Conservation (phyloP, 2,329 filamentous ascomycete genomes). For the Claviceps sp. region DNA sequence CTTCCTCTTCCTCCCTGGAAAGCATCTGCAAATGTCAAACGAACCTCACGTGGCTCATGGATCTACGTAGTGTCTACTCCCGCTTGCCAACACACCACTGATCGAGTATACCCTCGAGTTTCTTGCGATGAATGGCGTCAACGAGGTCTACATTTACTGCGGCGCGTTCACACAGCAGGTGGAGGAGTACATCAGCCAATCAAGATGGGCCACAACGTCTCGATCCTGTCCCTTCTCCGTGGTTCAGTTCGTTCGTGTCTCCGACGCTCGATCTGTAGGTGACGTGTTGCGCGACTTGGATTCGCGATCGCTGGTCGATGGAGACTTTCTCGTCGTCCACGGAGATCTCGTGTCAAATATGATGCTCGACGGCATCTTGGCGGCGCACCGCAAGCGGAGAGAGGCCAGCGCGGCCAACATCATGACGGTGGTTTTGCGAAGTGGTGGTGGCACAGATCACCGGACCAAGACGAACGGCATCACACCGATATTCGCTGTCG, state of each 20-base stretch:
- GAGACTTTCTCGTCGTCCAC: constrained; percentile 86
- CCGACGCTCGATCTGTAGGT: constrained; percentile 72
- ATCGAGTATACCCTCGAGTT: constrained; percentile 98
- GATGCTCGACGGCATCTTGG: constrained; percentile 64
- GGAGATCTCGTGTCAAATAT: constrained; percentile 88
- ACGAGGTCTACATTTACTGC: constrained; percentile 86
- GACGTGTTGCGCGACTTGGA: constrained; percentile 93
- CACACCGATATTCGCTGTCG: constrained; percentile 75
- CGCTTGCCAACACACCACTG: constrained; percentile 82
- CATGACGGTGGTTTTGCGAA: constrained; percentile 88
- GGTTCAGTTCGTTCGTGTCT: constrained; percentile 73
- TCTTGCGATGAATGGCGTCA: constrained; percentile 86
- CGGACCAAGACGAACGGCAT: constrained; percentile 64
- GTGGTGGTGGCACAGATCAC: constrained; percentile 56
- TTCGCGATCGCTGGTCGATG: constrained; percentile 67
- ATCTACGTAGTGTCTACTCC: constrained; percentile 65
- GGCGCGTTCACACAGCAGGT: constrained; percentile 77
- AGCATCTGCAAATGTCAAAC: no score
- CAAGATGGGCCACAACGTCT: constrained; percentile 52
- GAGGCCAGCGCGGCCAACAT: constrained; percentile 84
- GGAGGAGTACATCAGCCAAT: constrained; percentile 71
- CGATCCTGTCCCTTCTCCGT: constrained; percentile 55
- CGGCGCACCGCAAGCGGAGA: constrained; percentile 66
- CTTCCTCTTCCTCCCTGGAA: background rate
- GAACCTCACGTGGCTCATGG: background rate